Conservation (phyloP, 2,329 filamentous ascomycete species). For the Aspergillus brasiliensis region DNA sequence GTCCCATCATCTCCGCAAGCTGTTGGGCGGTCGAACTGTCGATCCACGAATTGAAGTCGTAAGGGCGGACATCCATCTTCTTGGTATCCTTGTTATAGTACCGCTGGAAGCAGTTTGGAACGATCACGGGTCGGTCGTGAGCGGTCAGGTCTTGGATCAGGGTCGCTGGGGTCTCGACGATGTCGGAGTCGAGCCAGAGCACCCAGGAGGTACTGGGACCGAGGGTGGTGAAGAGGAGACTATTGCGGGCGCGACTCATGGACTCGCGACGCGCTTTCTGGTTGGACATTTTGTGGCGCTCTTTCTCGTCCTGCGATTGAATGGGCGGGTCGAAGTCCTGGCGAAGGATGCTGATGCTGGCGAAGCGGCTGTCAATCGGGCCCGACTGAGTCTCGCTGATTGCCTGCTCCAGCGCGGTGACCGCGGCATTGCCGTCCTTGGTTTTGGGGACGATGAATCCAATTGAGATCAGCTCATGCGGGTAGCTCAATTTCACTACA, state of each 20-base stretch:
- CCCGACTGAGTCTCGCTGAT: constrained; percentile 85
- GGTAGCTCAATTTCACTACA: constrained; percentile 77
- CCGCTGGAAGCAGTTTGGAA: constrained; percentile 92
- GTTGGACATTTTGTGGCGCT: constrained; percentile 87
- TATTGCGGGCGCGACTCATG: constrained; percentile 94
- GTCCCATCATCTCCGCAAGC: constrained; percentile 76
- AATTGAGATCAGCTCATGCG: constrained; percentile 90
- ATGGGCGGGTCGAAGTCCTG: constrained; percentile 91
- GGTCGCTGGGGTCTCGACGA: constrained; percentile 80
- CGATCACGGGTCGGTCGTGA: constrained; percentile 88
- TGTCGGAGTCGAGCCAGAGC: constrained; percentile 90
- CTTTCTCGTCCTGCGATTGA: constrained; percentile 76
- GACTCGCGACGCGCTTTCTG: constrained; percentile 83
- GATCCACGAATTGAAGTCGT: constrained; percentile 98
- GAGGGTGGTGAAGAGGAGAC: constrained; percentile 89
- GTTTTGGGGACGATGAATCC: constrained; percentile 96
- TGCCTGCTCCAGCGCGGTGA: constrained; percentile 77
- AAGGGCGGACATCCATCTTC: constrained; percentile 74
- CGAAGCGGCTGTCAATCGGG: constrained; percentile 78
- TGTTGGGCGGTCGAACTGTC: constrained; percentile 79
- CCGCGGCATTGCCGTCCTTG: constrained; percentile 86
- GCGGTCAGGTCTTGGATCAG: constrained; percentile 89
- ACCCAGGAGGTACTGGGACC: constrained; percentile 94
- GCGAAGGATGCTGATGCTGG: constrained; percentile 88
- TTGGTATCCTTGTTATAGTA: constrained; percentile 74